Evolutionary conservation across 1,139 yeast species (phyloP), one percentile per base, ranked within the genome.

Genomic region (Diutina siamensis): DNA sequence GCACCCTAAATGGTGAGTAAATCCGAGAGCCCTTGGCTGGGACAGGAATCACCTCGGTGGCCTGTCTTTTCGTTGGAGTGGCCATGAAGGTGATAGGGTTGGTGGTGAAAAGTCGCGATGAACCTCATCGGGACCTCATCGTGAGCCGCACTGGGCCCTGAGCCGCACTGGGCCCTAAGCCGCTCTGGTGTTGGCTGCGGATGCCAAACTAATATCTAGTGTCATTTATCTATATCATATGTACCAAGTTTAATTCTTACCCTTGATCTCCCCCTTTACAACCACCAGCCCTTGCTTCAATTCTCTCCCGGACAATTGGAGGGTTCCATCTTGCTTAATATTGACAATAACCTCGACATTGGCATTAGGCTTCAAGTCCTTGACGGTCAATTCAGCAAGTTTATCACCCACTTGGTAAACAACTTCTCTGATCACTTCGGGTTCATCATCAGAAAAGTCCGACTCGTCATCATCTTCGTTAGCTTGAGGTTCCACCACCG

Each of bases 261-360:
- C 46, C 48, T 51, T 46, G 40, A 76, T 56, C 56, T 72, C 79
- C 48, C 78, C 78, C 59, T 70, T 75, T 44, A 65, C 76, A 45
- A 74, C 74, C 50, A 63, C 65, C 40, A 71, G 71, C 44, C 89
- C 94, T 55, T 80, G 78, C 65, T 80, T 80, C 60, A 78, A 72
- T 63, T 83, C 92, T 65, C 96, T 82, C 46, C 87, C 95, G 53
- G 86, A 77, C 51, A 88, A 78, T 60, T 82, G 86, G 59, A 92
- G 74, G 56, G 78, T 76, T 57, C 94, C 89, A 48, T 86, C 94
- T 61, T 79, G 85, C 57, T 87, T 82, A 57, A 92, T 80, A 71
- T 84, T 88, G 55, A 89, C 76, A 55, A 78, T 76, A 48, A 89
- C 80, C 68, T 92, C 96, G 54, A 89, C 75, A 57, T 73, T 70